These are phyloP conservation scores for Grosmannia serpens DNA, from an alignment of 2,329 filamentous ascomycete genomes.

Conservation along the genomic window DNA sequence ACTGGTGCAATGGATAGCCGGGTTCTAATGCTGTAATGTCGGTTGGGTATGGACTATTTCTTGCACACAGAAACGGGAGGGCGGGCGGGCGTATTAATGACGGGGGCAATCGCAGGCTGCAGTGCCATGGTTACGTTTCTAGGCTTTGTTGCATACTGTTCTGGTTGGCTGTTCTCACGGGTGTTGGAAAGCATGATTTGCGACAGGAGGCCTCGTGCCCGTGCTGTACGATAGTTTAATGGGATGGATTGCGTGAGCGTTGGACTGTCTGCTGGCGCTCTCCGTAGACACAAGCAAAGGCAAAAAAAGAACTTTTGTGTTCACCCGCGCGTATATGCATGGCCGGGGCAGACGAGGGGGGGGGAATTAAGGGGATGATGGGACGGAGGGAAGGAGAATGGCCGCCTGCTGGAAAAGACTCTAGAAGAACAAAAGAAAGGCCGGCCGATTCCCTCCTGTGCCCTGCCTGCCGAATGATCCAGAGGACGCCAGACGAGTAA, in stretches of 20 bases:
- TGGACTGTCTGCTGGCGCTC: too few species aligned
- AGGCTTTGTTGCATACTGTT: neutral
- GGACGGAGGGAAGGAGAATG: too few species aligned
- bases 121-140: neutral
- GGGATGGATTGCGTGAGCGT: neutral
- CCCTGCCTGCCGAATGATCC: too few species aligned
- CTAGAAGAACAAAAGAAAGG: neutral
- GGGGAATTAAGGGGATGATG: too few species aligned
- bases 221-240: neutral
- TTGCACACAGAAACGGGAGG: neutral
- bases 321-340: too few species aligned
- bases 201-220: neutral
- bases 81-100: neutral
- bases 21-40: slow-evolving; percentile 3
- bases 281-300: too few species aligned
- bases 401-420: too few species aligned
- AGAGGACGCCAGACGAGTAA: neutral
- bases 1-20: neutral
- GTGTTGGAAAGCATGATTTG: neutral
- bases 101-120: neutral
- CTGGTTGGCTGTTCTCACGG: neutral
- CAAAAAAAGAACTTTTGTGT: neutral
- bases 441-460: too few species aligned
- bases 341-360: too few species aligned
- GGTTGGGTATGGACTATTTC: slow-evolving; percentile 2